Percentiles rank a stretch among this genome's conserved stretches.
Evolutionary conservation across 2,329 filamentous ascomycete species (phyloP).

Genomic region (Cryphonectria carpinicola): DNA sequence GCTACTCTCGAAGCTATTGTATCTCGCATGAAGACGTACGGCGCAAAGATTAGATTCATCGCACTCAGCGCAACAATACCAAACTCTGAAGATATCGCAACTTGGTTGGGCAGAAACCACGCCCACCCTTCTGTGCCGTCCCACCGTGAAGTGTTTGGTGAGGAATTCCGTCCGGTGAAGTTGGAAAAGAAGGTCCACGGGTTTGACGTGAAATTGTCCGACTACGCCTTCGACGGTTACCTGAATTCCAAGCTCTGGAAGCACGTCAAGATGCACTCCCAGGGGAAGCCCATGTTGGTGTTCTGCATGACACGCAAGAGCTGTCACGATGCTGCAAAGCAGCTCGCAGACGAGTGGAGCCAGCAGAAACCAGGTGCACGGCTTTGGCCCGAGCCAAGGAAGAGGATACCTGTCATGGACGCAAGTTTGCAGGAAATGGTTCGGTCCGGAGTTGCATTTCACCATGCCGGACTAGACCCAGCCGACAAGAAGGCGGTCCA

Average conservation of each 20-base stretch:
- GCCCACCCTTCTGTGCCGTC: conserved; percentile 66
- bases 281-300: conserved; percentile 77
- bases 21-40: conserved; percentile 83
- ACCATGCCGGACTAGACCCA: conserved; percentile 75
- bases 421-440: conserved; percentile 60
- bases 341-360: conserved; percentile 69
- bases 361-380: conserved; percentile 52
- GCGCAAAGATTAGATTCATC: conserved; percentile 75
- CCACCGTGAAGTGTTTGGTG: conserved; percentile 70
- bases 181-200: conserved; percentile 78
- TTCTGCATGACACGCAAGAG: conserved; percentile 81
- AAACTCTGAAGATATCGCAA: conserved; percentile 78
- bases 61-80: conserved; percentile 84
- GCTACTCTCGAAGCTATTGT: conserved; percentile 83
- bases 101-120: conserved; percentile 74
- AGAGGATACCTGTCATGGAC: conserved; percentile 55
- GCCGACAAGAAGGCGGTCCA: conserved; percentile 70
- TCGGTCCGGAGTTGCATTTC: conserved; percentile 71
- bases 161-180: conserved; percentile 79
- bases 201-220: conserved; percentile 66
- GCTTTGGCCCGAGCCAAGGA: conserved; percentile 65
- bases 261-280: conserved; percentile 68
- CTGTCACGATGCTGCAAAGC: conserved; percentile 67
- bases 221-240: conserved; percentile 75
- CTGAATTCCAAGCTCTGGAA: conserved; percentile 68